These are phyloP conservation scores for Turritis glabra DNA, from an alignment of 345 rosid genomes.

Conservation along the genomic window DNA sequence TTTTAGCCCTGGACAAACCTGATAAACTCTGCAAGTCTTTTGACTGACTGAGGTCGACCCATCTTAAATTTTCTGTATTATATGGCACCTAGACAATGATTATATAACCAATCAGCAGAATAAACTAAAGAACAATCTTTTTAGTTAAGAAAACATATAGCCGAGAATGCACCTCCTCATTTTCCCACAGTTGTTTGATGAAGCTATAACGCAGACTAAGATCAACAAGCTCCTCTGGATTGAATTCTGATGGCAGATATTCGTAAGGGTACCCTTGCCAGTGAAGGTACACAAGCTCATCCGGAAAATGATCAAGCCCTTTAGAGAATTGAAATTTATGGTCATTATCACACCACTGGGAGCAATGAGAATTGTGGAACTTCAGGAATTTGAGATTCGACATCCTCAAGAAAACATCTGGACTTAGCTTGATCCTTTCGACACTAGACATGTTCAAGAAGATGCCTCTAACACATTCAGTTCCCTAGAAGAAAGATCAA, in stretches of 20 bases:
- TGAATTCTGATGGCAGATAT: slow-evolving; percentile 31
- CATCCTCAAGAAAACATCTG: slow-evolving; percentile 35
- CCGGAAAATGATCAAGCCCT: slow-evolving; percentile 24
- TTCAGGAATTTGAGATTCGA: slow-evolving; percentile 40
- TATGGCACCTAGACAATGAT: neutral
- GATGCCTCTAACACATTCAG: slow-evolving; percentile 38
- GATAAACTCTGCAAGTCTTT: slow-evolving; percentile 23
- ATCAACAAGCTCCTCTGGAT: slow-evolving; percentile 30
- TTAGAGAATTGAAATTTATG: neutral
- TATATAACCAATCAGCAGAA: neutral
- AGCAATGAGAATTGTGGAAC: slow-evolving; percentile 28
- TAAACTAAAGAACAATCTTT: neutral
- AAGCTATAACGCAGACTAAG: slow-evolving; percentile 24
- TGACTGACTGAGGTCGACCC: slow-evolving; percentile 32
- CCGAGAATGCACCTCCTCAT: slow-evolving; percentile 17
- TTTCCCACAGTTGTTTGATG: slow-evolving; percentile 39
- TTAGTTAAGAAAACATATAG: neutral
- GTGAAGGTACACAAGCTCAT: slow-evolving; percentile 35
- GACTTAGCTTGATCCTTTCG: slow-evolving; percentile 10
- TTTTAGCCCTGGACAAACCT: slow-evolving; percentile 35
- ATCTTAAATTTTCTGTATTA: slow-evolving; percentile 31
- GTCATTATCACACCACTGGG: neutral
- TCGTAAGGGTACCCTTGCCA: slow-evolving; percentile 40
- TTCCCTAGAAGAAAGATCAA: slow-evolving; percentile 29
- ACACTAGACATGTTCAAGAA: slow-evolving; percentile 29